phyloP scores from a whole-genome alignment of 2,329 filamentous ascomycete genomes.

The Calonectria naviculata region DNA sequence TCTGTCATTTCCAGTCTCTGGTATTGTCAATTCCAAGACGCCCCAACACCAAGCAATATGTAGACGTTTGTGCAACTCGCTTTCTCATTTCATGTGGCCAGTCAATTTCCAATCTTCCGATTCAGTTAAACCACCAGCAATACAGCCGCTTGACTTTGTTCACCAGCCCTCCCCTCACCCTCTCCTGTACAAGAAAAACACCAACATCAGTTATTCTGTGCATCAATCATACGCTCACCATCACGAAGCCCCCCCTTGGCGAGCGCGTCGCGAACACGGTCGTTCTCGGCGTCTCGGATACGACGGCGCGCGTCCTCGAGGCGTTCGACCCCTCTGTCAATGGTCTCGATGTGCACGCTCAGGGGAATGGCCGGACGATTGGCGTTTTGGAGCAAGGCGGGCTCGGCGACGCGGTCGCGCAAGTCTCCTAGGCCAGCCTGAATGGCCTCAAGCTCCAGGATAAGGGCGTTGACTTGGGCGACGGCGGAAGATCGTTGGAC shows the following conservation, averaged over 20 bases:
- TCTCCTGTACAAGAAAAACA: neutral
- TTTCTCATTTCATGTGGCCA: neutral
- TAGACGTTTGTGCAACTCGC: neutral
- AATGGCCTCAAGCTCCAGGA: conserved; percentile 81
- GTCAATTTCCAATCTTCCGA: neutral
- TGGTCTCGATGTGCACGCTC: conserved; percentile 79
- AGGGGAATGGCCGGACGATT: conserved; percentile 64
- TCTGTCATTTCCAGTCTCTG: conserved; percentile 14
- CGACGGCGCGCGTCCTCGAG: conserved; percentile 73
- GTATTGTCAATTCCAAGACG: conserved; percentile 10
- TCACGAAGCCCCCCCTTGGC: conserved; percentile 55
- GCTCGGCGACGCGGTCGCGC: conserved; percentile 75
- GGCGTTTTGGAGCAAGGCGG: conserved; percentile 65
- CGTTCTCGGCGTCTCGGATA: conserved; percentile 68
- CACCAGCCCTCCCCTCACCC: neutral
- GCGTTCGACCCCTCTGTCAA: conserved; percentile 78
- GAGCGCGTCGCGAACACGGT: conserved; percentile 64
- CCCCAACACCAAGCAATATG: conserved; percentile 22
- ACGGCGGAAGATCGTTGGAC: conserved; percentile 74
- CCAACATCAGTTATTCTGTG: conserved; percentile 13
- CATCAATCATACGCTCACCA: conserved; percentile 56
- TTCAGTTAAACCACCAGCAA: neutral
- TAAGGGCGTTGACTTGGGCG: conserved; percentile 74
- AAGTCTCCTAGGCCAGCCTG: conserved; percentile 77
- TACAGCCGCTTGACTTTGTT: neutral